phyloP scores from a whole-genome alignment of 169 alveolate species.

The Plasmodium cynomolgi region DNA sequence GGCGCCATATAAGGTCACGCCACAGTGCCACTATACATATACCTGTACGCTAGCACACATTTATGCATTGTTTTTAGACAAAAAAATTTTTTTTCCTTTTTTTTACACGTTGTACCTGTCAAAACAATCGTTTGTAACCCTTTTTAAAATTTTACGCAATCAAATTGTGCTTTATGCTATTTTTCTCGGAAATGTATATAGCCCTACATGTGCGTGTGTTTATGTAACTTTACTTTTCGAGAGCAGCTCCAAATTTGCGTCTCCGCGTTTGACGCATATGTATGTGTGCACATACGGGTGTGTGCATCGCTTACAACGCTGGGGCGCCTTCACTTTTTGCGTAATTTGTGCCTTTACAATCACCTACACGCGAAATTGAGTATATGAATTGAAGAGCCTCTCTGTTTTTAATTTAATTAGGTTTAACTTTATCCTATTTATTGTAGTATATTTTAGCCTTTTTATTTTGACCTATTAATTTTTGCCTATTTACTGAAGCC shows the following conservation, averaged over 20 bases:
- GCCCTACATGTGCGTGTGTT: not conserved
- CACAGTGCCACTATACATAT: not conserved
- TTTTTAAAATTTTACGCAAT: not conserved
- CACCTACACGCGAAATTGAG: slow-evolving; percentile 7
- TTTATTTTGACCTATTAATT: not conserved
- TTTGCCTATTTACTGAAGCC: not conserved
- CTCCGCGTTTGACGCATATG: not conserved
- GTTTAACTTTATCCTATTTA: slow-evolving; percentile 11
- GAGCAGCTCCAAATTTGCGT: not conserved
- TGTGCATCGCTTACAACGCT: not conserved
- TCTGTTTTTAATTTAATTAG: slow-evolving; percentile 3
- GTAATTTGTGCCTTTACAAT: slow-evolving; percentile 16
- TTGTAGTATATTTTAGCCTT: not conserved
- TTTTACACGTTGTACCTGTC: not conserved
- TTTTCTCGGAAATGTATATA: not conserved
- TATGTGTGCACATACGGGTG: not conserved
- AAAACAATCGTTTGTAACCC: not conserved
- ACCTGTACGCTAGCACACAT: not conserved
- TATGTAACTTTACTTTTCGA: not conserved
- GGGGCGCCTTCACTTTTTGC: not conserved
- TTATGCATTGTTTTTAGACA: not conserved
- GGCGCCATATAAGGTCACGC: not conserved
- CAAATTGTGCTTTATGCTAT: not conserved
- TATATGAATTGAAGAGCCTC: slow-evolving; percentile 1
- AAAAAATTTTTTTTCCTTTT: not conserved